Percentiles rank a stretch among this genome's conserved stretches.
These are phyloP conservation scores for Colletotrichum costaricense DNA, from an alignment of 2,329 filamentous ascomycete genomes.

Conservation along the genomic window DNA sequence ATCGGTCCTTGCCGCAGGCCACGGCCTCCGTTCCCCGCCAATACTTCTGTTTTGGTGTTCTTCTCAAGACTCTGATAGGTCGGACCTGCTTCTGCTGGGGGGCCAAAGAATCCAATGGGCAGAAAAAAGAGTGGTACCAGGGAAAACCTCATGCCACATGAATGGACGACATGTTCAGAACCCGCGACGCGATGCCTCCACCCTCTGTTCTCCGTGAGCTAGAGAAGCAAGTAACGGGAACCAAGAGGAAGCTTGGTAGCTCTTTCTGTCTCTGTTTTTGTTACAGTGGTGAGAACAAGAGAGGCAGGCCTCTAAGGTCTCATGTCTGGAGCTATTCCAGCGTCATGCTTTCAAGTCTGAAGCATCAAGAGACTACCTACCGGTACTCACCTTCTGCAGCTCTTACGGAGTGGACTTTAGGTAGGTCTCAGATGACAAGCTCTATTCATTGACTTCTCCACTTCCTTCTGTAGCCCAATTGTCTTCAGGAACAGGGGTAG, in stretches of 20 bases:
- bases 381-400: background rate
- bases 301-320: background rate
- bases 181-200: background rate
- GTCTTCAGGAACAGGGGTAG: background rate
- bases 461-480: background rate
- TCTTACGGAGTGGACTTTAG: background rate
- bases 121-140: background rate
- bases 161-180: conserved; percentile 15
- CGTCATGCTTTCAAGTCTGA: background rate
- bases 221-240: background rate
- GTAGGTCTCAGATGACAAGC: background rate
- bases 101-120: too few species aligned
- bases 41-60: background rate
- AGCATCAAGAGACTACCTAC: background rate
- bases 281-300: background rate
- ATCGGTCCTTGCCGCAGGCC: conserved; percentile 32
- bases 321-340: background rate
- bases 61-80: background rate
- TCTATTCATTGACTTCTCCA: background rate
- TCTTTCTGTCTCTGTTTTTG: background rate
- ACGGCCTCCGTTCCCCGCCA: conserved; percentile 11
- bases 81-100: background rate
- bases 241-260: background rate
- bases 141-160: conserved; percentile 16
- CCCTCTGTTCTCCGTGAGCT: background rate